Base-by-base conservation (phyloP, 2,329 filamentous ascomycete genomes). In the Cordyceps tenuipes region DNA sequence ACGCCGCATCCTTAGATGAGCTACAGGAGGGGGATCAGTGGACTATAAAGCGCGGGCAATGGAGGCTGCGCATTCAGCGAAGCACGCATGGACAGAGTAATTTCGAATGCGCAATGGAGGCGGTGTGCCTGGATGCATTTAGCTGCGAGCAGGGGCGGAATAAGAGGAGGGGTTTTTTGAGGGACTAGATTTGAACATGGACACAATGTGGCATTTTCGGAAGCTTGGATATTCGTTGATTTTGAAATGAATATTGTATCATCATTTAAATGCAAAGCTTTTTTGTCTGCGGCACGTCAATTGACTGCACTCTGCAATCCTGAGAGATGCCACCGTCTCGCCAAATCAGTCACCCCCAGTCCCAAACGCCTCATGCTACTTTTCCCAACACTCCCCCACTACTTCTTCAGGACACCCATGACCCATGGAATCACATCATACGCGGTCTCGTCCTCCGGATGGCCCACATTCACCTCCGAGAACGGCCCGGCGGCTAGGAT, bases 101-200 rank as follows among this genome's bases (percentile, higher is more conserved):
- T 2, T 78, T 87, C 60, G 88, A 93, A 73, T 87, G 90, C 61
- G 79, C 90, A 23, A 79, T 96, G 54, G 79, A 88, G 17, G 89
- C 85, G 0, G 88, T 92, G 39, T 91, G 89, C 71, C 69, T 96
- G 29, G 88, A 95, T 65, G 88, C 86, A 0, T 82, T 85, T 65
- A 87, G 80, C 57, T 80, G 79, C 8, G 84, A 93, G 72, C 77
- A 79, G 63, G 79, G 79, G 12, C 81, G 89, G 63, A 96, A 95
- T 74, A 74, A 73, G 54, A 72, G 77, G 55, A 80, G 88, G 63
- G 75, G 73, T 0, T 96, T 95, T 69, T 71, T 95, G 60, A 68
- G 63, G 17, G 58, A 59, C 41, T 70, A 56, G 21, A 17, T 19
- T 10, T 12, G 12, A 47, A 44, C 21, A 41, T 13, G 23, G 19